A percentile compares a stretch with the other conserved stretches of the same genome.
Conservation (phyloP, 371 early-diverging fungal genomes). For the Mortierella sp. region DNA sequence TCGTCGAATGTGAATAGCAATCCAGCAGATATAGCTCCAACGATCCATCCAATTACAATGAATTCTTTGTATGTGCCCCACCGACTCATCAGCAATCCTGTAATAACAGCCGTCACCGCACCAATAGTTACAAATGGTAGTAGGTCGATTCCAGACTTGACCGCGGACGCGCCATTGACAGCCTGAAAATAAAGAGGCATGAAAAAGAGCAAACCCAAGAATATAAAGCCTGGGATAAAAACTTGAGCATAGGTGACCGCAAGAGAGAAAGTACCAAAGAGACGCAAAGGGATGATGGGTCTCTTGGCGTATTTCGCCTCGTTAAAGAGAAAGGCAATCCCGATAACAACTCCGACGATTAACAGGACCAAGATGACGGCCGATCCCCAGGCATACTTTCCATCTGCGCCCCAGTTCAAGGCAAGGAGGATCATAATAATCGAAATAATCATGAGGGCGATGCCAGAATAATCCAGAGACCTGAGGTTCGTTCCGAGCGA, state of each 20-base stretch:
- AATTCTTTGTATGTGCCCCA: conserved; percentile 58
- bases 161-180: conserved; percentile 44
- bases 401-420: conserved; percentile 80
- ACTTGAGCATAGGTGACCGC: conserved; percentile 39
- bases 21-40: conserved; percentile 65
- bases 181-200: conserved; percentile 56
- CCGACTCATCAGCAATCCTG: conserved; percentile 55
- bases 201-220: conserved; percentile 48
- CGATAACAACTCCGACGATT: conserved; percentile 56
- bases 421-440: conserved; percentile 76
- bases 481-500: conserved; percentile 59
- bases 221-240: conserved; percentile 46
- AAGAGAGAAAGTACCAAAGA: conserved; percentile 56
- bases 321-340: conserved; percentile 48
- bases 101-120: conserved; percentile 20
- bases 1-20: conserved; percentile 55
- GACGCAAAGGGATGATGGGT: conserved; percentile 68
- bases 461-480: conserved; percentile 54
- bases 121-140: conserved; percentile 41
- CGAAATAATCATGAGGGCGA: conserved; percentile 61
- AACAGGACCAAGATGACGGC: conserved; percentile 66
- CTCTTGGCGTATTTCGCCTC: conserved; percentile 60
- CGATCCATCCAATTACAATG: conserved; percentile 59
- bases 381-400: conserved; percentile 68
- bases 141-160: conserved; percentile 44